Evolutionary conservation across 1,284 basidiomycete species (phyloP).

Genomic region (Schizopora paradoxa): DNA sequence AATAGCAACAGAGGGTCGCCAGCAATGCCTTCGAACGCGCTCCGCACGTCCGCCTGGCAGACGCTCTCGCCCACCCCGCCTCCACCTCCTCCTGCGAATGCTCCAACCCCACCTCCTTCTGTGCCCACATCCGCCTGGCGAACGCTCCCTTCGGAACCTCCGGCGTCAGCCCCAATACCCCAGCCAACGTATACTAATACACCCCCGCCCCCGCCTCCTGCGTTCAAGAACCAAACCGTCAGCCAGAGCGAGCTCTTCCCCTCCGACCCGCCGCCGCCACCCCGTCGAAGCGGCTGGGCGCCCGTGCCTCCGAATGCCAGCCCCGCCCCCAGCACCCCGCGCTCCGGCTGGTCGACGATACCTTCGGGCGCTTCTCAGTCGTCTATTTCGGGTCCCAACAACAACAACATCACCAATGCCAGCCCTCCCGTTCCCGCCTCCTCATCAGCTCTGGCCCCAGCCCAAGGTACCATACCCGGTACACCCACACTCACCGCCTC

Average conservation of each 20-base stretch:
- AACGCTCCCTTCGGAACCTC: conserved; percentile 5
- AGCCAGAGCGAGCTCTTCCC: background rate
- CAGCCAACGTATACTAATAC: background rate
- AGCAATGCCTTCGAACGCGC: conserved; percentile 9
- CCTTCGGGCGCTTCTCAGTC: background rate
- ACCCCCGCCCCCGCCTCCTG: background rate
- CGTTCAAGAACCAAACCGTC: background rate
- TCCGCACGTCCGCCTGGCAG: conserved; percentile 4
- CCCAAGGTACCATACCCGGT: too few species aligned
- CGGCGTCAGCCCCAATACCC: conserved; percentile 11
- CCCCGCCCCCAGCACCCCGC: background rate
- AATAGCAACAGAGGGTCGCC: conserved; percentile 16
- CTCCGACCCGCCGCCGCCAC: background rate
- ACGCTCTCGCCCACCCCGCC: conserved; percentile 15
- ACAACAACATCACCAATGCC: background rate
- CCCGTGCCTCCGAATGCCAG: too few species aligned
- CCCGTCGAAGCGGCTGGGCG: background rate
- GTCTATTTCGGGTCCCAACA: too few species aligned
- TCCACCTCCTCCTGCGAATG: conserved; percentile 15
- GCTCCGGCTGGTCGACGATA: background rate
- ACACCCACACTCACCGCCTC: too few species aligned
- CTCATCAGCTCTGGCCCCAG: background rate
- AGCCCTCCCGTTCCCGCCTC: background rate
- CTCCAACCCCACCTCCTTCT: conserved; percentile 8
- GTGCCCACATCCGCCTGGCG: conserved; percentile 8